Evolutionary conservation across 371 early-diverging fungal species (phyloP), one percentile per base, ranked within the genome.

Genomic region (Lichtheimia ornata): DNA sequence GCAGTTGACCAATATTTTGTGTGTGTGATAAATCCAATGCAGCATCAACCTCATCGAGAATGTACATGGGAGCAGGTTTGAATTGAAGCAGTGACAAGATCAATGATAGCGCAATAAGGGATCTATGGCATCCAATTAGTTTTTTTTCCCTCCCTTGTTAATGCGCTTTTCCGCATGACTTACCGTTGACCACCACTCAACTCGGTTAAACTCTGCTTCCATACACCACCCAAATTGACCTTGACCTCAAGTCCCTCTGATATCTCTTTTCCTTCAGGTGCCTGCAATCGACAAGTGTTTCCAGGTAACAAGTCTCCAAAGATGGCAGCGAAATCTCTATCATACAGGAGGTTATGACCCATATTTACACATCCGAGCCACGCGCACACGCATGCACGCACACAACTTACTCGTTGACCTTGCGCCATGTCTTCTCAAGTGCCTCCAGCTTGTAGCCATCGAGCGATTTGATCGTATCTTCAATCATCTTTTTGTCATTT

Each of bases 51-150:
- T 99, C 99, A 81, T 99, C 99, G 51, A 99, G 84, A 76, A 99
- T 97, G 77, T 99, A 99, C 96, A 99, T 98, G 3, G 99, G 99
- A 0, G 99, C 99, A 4, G 99, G 99, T 72, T 97, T 99, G 77
- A 96, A 99, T 77, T 97, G 97, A 14, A 99, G 85, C 47, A 99
- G 83, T 14, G 99, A 89, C 53, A 99, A 84, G 61, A 99, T 99
- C 54, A 99, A 74, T 3, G 99, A 95, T 18, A 99, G 84, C 0
- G 99, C 99, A 55, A 98, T 91, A 58, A 99, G 70, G 2, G 97
- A 97, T 54, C 91, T 90, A 64, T 9, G 24, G 1, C 20, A 20
- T 65, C 27, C 55, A 35, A 17, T 5, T 22, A 7, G n/a, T 12
- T 49, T n/a, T 30, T 6, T n/a, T n/a, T n/a, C n/a, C n/a, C n/a